These are phyloP conservation scores for Malbranchea cinnamomea DNA, from an alignment of 2,329 filamentous ascomycete genomes.

Conservation along the genomic window DNA sequence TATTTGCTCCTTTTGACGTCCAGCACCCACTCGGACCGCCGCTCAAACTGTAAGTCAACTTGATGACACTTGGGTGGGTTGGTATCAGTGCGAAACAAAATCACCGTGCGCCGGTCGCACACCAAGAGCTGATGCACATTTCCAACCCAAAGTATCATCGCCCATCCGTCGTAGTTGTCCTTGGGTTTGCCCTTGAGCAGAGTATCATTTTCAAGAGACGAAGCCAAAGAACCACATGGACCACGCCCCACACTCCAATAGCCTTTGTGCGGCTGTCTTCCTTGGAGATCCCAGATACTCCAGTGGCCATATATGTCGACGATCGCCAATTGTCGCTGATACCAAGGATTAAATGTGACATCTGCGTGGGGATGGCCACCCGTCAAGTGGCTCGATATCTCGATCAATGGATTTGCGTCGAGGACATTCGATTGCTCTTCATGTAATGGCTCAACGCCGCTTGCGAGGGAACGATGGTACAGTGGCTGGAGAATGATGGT, in stretches of 20 bases:
- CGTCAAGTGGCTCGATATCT: conserved; percentile 28
- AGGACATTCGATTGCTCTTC: background rate
- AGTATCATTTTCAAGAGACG: conserved; percentile 7
- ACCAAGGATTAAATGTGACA: conserved; percentile 45
- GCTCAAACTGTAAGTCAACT: conserved; percentile 23
- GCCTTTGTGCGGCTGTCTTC: conserved; percentile 15
- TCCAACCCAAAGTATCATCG: conserved; percentile 25
- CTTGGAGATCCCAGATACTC: conserved; percentile 34
- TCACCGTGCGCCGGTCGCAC: conserved; percentile 33
- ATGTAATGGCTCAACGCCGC: too few species aligned
- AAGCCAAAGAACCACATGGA: conserved; percentile 19
- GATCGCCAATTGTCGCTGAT: conserved; percentile 40
- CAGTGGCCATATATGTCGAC: conserved; percentile 40
- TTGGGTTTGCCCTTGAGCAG: conserved; percentile 7
- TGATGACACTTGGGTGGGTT: conserved; percentile 14
- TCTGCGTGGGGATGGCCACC: conserved; percentile 36
- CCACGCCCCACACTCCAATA: conserved; percentile 17
- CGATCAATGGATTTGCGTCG: conserved; percentile 31
- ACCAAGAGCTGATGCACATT: conserved; percentile 32
- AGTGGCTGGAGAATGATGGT: conserved; percentile 35
- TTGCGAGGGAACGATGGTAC: conserved; percentile 20
- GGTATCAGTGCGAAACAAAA: conserved; percentile 21
- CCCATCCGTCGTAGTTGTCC: conserved; percentile 30
- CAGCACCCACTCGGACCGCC: conserved; percentile 38
- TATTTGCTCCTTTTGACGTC: conserved; percentile 33